A percentile compares a stretch with the other conserved stretches of the same genome.
Evolutionary conservation across 2,329 filamentous ascomycete genomes (phyloP).

Genomic region (Tympanopsis confertula): DNA sequence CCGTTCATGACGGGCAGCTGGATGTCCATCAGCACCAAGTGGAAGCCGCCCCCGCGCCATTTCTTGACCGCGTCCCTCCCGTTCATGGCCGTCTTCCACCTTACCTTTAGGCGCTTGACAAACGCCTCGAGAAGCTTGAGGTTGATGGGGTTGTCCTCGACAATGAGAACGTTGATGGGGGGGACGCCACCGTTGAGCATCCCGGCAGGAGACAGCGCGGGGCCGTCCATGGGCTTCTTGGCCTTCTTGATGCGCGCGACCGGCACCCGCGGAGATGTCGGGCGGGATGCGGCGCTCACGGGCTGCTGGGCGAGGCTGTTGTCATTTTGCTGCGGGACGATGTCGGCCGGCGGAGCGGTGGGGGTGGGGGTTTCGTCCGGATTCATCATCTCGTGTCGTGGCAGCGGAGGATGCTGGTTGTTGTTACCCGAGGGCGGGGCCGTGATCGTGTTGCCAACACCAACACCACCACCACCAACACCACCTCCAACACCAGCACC

Average conservation of each 20-base stretch:
- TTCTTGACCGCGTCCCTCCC: constrained; percentile 56
- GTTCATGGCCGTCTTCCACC: constrained; percentile 59
- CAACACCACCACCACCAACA: too few relatives aligned
- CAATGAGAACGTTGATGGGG: constrained; percentile 60
- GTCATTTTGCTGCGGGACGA: neutral
- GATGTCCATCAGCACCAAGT: constrained; percentile 62
- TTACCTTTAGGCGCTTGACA: constrained; percentile 58
- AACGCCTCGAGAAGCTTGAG: constrained; percentile 55
- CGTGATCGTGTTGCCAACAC: too few relatives aligned
- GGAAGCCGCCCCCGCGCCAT: constrained; percentile 56
- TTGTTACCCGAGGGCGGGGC: too few relatives aligned
- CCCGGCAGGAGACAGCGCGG: constrained; percentile 4
- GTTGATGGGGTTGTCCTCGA: constrained; percentile 64
- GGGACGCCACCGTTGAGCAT: constrained; percentile 50
- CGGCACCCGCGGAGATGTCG: constrained; percentile 14
- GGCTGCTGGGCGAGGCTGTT: constrained; percentile 10
- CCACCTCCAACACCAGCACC: too few relatives aligned
- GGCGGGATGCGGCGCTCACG: neutral
- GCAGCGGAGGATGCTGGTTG: too few relatives aligned
- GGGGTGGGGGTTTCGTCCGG: neutral
- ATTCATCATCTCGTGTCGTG: constrained; percentile 29
- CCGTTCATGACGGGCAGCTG: constrained; percentile 62
- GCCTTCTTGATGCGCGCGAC: neutral
- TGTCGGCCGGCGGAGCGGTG: too few relatives aligned
- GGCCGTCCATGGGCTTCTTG: neutral